phyloP scores from a whole-genome alignment of 2,329 filamentous ascomycete genomes.

The Fusarium transvaalense region DNA sequence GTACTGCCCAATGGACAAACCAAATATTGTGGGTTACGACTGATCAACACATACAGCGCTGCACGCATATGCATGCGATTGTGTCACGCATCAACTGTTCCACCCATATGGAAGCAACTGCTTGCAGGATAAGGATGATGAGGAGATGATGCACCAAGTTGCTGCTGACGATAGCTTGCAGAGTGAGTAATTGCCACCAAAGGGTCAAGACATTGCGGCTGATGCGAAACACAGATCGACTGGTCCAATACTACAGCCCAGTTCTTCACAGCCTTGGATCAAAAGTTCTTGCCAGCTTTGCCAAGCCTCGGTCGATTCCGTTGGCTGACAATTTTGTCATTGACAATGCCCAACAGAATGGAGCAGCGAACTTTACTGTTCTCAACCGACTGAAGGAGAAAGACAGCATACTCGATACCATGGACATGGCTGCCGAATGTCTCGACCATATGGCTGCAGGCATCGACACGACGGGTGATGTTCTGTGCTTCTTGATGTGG shows the following conservation, averaged over 20 bases:
- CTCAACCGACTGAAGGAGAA: constrained; percentile 69
- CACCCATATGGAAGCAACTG: constrained; percentile 74
- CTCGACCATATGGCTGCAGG: constrained; percentile 79
- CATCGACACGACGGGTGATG: constrained; percentile 79
- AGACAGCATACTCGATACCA: constrained; percentile 59
- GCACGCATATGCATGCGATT: constrained; percentile 77
- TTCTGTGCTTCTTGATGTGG: constrained; percentile 78
- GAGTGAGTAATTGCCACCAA: constrained; percentile 59
- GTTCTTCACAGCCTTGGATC: constrained; percentile 62
- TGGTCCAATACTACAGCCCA: constrained; percentile 70
- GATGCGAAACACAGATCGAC: constrained; percentile 61
- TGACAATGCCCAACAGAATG: constrained; percentile 60
- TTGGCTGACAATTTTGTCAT: constrained; percentile 71
- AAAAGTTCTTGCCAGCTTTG: constrained; percentile 61
- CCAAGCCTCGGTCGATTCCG: constrained; percentile 68
- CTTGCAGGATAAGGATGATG: constrained; percentile 66
- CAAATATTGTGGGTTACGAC: constrained; percentile 1
- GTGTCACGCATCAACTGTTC: constrained; percentile 77
- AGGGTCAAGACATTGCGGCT: constrained; percentile 5
- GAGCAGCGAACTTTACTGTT: constrained; percentile 67
- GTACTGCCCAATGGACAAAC: constrained; percentile 15
- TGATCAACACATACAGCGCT: constrained; percentile 54
- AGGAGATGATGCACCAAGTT: constrained; percentile 75
- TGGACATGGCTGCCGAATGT: constrained; percentile 74
- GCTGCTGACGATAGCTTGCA: constrained; percentile 76